Base-by-base conservation (phyloP, 805 yeast species). In the Ogataea thermomethanolica region DNA sequence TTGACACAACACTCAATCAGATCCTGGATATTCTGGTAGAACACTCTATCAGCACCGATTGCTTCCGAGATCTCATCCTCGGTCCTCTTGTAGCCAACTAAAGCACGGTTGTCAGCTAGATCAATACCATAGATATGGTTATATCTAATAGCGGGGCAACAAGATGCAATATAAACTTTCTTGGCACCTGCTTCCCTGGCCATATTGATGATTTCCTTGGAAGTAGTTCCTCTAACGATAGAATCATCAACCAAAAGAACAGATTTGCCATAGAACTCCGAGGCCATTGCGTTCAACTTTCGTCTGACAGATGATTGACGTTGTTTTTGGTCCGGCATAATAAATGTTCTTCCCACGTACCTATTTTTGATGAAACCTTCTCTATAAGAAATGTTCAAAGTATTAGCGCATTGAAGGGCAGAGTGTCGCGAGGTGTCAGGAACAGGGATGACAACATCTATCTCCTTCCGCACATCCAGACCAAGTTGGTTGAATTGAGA, bases 131-230 rank as follows among this genome's bases (percentile, higher is more conserved):
- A 93, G 44, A 93, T 88, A 61, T 93, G 99, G 67, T 93, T 93
- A 66, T 71, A 79, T 64, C 99, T 79, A 55, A 93, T 93, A n/a
- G 97, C 95, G 22, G 99, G 99, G 11, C 99, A 95, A 58, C 97
- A 93, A 20, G 95, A 86, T 0, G 99, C 99, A 63, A 93, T 84
- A 61, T 78, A 91, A n/a, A 93, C 99, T 54, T 80, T 83, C 46
- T 77, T 81, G 32, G 99, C 99, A 43, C 99, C 99, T 5, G 98
- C 96, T 64, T 93, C 99, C 54, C 84, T 77, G n/a, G 99, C 99
- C 99, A 93, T 93, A 51, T 81, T 84, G 25, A 93, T 95, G 50
- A 93, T 93, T 68, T 93, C 99, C 62, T 79, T 84, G 6, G 97
- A 89, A 3, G 99, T 93, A 14, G 99, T 93, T 48, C 99, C 99